Evolutionary conservation across 2,329 filamentous ascomycete genomes (phyloP).

Genomic region (Didymella segeticola): DNA sequence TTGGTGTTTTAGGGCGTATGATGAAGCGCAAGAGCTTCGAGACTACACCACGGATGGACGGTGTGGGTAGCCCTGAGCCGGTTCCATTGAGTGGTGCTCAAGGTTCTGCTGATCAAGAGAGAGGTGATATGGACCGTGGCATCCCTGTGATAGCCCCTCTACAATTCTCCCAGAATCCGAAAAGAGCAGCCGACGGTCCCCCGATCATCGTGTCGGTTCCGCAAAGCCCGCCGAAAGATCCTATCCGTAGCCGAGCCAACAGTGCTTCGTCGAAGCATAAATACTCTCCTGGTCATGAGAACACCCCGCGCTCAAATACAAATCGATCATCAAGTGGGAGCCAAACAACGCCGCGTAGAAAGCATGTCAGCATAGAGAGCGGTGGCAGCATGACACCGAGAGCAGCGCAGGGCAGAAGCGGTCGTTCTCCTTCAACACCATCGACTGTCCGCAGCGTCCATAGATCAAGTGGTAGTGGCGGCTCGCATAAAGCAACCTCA

Average conservation of each 20-base stretch:
- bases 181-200: slow-evolving; percentile 36
- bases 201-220: slow-evolving; percentile 29
- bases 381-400: slow-evolving; percentile 43
- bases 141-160: slow-evolving; percentile 24
- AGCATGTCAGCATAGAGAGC: slow-evolving; percentile 40
- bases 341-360: slow-evolving; percentile 42
- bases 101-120: slow-evolving; percentile 7
- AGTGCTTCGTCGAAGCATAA: slow-evolving; percentile 34
- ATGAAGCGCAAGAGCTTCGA: slow-evolving; percentile 69
- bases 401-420: slow-evolving; percentile 36
- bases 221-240: slow-evolving; percentile 28
- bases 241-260: slow-evolving; percentile 38
- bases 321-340: slow-evolving; percentile 35
- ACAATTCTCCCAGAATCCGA: slow-evolving; percentile 30
- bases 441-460: slow-evolving; percentile 41
- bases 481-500: slow-evolving; percentile 38
- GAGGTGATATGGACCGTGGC: slow-evolving; percentile 17
- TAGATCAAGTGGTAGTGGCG: slow-evolving; percentile 34
- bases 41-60: slow-evolving; percentile 45
- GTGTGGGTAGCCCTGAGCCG: slow-evolving; percentile 40
- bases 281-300: slow-evolving; percentile 32
- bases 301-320: slow-evolving; percentile 33
- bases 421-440: slow-evolving; percentile 42
- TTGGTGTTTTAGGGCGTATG: slow-evolving; percentile 85
- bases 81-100: slow-evolving; percentile 21